Conservation (phyloP, 2,329 filamentous ascomycete genomes). For the Diaporthe destruens region DNA sequence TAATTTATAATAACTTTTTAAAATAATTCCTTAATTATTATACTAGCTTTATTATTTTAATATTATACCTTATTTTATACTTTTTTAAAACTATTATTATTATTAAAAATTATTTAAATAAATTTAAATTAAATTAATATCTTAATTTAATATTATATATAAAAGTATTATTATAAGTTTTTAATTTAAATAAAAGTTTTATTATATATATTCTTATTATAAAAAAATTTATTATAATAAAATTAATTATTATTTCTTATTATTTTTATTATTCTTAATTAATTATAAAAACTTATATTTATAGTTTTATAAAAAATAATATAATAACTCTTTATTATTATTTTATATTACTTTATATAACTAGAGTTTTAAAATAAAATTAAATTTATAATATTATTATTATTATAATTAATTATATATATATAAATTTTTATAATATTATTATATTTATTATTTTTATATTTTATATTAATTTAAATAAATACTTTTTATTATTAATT, state of each 20-base stretch:
- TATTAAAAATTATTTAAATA: not conserved
- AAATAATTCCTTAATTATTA: not conserved
- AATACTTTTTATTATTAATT: not conserved
- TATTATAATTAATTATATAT: not conserved
- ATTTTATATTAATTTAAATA: not conserved
- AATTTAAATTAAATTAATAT: not conserved
- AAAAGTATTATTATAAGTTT: not conserved
- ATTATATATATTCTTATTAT: not conserved
- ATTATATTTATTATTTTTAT: not conserved
- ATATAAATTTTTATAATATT: not conserved
- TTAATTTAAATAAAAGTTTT: not conserved
- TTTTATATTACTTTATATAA: not conserved
- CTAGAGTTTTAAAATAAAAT: too few species aligned
- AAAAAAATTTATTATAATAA: not conserved
- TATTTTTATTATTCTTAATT: not conserved
- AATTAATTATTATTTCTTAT: not conserved
- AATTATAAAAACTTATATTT: not conserved
- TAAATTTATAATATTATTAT: too few species aligned
- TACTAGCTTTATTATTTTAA: not conserved
- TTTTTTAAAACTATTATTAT: not conserved
- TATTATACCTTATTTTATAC: not conserved
- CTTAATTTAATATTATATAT: not conserved
- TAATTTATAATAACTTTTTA: not conserved
- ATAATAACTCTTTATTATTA: not conserved
- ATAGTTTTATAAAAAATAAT: not conserved